Evolutionary conservation across 2,329 filamentous ascomycete genomes (phyloP).

Genomic region (Curvularia verruculosa): DNA sequence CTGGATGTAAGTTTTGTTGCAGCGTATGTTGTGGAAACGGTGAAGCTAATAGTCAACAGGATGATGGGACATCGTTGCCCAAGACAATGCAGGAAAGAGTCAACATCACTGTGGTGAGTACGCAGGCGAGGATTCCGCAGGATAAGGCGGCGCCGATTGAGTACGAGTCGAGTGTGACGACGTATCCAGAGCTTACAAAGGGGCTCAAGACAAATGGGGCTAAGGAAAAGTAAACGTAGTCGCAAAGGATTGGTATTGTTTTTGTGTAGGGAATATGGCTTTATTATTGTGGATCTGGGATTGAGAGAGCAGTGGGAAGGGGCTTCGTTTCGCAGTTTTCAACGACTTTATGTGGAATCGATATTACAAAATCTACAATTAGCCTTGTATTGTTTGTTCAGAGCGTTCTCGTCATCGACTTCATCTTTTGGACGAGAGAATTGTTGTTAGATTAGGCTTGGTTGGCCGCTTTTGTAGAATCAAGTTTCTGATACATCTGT

Average conservation of each 20-base stretch:
- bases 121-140: conserved; percentile 24
- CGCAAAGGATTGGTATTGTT: not conserved
- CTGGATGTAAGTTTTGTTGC: conserved; percentile 24
- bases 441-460: too few relatives aligned
- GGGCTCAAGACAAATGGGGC: not conserved
- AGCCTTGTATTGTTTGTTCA: too few relatives aligned
- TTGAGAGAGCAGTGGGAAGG: not conserved
- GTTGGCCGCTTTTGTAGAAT: too few relatives aligned
- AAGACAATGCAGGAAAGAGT: conserved; percentile 13
- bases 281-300: not conserved
- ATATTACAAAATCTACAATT: not conserved
- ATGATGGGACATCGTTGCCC: not conserved
- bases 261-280: not conserved
- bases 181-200: conserved; percentile 20
- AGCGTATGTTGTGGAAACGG: too few relatives aligned
- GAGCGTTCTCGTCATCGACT: too few relatives aligned
- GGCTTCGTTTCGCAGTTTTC: not conserved
- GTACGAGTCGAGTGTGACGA: conserved; percentile 17
- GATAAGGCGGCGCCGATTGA: conserved; percentile 22
- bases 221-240: too few relatives aligned
- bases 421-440: too few relatives aligned
- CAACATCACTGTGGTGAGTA: conserved; percentile 25
- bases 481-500: not conserved
- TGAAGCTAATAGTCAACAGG: not conserved
- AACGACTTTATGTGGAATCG: not conserved